Base-by-base conservation (phyloP, 371 early-diverging fungal species). In the Zancudomyces culisetae region DNA sequence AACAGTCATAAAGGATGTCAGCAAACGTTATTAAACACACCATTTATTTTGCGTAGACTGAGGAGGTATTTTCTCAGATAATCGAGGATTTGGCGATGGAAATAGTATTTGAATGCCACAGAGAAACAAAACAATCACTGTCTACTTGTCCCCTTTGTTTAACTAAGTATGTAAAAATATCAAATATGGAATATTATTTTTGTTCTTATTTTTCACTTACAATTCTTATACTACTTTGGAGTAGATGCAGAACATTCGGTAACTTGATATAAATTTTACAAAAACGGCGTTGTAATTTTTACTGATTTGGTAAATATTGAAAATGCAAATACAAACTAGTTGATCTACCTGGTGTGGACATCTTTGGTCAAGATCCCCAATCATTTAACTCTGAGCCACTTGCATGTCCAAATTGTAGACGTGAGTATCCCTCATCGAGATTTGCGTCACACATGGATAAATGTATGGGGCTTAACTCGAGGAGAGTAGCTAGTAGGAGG, bases 371-470 rank as follows among this genome's bases (percentile, higher is more conserved):
- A 47, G 73, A 66, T 19, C 75, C 76, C 68, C 35, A 54, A 69
- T 22, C 70, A 69, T 49, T 70, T 65, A 42, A 57, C 71, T 24
- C 35, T 35, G 35, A 35, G 6, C 35, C 35, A 47, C 58, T 55
- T 28, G 49, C 83, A 43, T 90, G 91, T 59, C 77, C 77, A 20
- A 80, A 77, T 59, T 90, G 91, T 67, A 71, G 74, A 53, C 74
- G 75, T 29, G 62, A 70, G 26, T 83, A 76, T 62, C 83, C 89
- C n/a, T 76, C 86, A 15, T 71, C 76, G 27, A 70, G 88, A 55
- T 90, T 83, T 59, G 87, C 89, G 0, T 75, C 86, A 21, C 89
- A 89, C 64, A 63, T 90, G 49, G 89, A 88, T 63, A 88, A 87
- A 55, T 90, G 91, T 64, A 68, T 90, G 49, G 89, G 89, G 1